These are phyloP conservation scores for Penicillium bovifimosum DNA, from an alignment of 495 filamentous ascomycete genomes.

Conservation along the genomic window DNA sequence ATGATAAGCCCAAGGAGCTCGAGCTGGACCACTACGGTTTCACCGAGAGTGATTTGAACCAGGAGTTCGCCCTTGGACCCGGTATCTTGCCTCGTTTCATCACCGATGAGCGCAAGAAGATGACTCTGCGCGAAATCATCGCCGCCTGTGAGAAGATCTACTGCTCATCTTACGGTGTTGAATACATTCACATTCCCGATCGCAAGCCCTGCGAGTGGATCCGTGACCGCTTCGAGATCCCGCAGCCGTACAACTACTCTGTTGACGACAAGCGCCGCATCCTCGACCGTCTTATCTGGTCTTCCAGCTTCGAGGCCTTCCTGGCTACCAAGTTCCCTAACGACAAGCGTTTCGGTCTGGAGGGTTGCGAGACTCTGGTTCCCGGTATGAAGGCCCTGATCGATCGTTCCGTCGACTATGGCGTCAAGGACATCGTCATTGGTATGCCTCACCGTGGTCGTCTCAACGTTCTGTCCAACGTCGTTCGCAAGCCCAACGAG, in stretches of 20 bases:
- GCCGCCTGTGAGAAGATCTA: slow-evolving; percentile 90
- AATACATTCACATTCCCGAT: slow-evolving; percentile 98
- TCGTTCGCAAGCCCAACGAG: slow-evolving; percentile 97
- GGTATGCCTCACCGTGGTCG: slow-evolving; percentile 99
- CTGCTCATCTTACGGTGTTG: slow-evolving; percentile 92
- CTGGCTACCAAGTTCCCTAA: slow-evolving; percentile 96
- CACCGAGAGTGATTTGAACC: slow-evolving; percentile 87
- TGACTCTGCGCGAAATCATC: slow-evolving; percentile 94
- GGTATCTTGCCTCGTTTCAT: slow-evolving; percentile 95
- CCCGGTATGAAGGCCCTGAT: slow-evolving; percentile 99
- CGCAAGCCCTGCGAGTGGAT: slow-evolving; percentile 98
- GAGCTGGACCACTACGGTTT: slow-evolving; percentile 91
- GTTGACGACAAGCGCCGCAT: slow-evolving; percentile 96
- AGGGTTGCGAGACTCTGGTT: slow-evolving; percentile 92
- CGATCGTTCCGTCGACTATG: slow-evolving; percentile 95
- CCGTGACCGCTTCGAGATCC: slow-evolving; percentile 87
- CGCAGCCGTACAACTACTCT: slow-evolving; percentile 89
- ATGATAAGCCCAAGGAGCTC: slow-evolving; percentile 85
- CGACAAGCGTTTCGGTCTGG: slow-evolving; percentile 97
- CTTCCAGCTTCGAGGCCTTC: slow-evolving; percentile 92
- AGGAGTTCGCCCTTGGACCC: slow-evolving; percentile 86
- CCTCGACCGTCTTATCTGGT: slow-evolving; percentile 96
- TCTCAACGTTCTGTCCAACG: slow-evolving; percentile 96
- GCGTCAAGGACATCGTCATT: slow-evolving; percentile 97
- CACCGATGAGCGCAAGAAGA: slow-evolving; percentile 80